Conservation (phyloP, 257 asterid genomes). For the Asclepias syriaca region DNA sequence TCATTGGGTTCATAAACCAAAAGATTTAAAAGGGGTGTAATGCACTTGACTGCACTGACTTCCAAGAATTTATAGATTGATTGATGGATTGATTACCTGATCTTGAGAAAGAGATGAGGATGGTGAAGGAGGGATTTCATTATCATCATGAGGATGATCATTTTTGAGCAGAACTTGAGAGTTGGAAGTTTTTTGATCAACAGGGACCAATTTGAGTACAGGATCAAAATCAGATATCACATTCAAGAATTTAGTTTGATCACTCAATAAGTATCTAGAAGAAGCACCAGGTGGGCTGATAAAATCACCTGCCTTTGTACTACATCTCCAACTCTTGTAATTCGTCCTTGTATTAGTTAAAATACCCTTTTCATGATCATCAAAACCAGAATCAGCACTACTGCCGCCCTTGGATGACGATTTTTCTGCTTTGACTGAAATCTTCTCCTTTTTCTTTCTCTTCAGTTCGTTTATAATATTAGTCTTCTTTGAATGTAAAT, state of each 20-base stretch:
- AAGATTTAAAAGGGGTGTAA: neutral
- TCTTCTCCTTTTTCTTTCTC: slow-evolving; percentile 21
- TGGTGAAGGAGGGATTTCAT: slow-evolving; percentile 11
- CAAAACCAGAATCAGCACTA: neutral
- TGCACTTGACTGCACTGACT: neutral
- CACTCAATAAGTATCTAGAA: slow-evolving; percentile 57
- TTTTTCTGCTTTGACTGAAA: slow-evolving; percentile 5
- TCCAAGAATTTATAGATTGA: too few species aligned
- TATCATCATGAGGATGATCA: slow-evolving; percentile 22
- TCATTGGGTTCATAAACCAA: neutral
- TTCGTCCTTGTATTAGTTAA: slow-evolving; percentile 6
- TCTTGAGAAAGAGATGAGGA: slow-evolving; percentile 24
- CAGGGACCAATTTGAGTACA: slow-evolving; percentile 13
- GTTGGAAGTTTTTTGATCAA: slow-evolving; percentile 12
- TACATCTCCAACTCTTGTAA: slow-evolving; percentile 48
- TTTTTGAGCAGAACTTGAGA: slow-evolving; percentile 3
- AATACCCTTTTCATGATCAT: neutral
- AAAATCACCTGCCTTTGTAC: slow-evolving; percentile 41
- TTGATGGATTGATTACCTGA: slow-evolving; percentile 31
- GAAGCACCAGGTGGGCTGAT: slow-evolving; percentile 79
- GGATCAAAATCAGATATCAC: slow-evolving; percentile 37
- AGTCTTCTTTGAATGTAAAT: slow-evolving; percentile 5
- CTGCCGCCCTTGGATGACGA: too few species aligned
- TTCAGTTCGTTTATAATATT: slow-evolving; percentile 4
- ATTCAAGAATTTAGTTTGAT: slow-evolving; percentile 29